Percentiles rank a stretch among this genome's conserved stretches.
These are phyloP conservation scores for Nothomitra cinnamomea DNA, from an alignment of 2,329 filamentous ascomycete genomes.

Conservation along the genomic window DNA sequence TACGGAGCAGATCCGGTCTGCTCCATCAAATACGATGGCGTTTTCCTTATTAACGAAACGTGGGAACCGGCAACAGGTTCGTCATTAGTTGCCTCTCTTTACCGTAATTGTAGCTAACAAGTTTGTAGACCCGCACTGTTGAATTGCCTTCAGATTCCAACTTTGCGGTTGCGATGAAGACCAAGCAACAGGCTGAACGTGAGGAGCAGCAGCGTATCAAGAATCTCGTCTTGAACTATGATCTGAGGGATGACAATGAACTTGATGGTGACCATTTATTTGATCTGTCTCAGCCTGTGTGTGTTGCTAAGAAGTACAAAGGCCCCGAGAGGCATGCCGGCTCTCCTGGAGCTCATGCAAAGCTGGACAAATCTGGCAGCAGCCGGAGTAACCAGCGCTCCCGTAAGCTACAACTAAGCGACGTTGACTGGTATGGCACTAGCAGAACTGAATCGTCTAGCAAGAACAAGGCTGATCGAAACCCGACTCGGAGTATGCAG, in stretches of 20 bases:
- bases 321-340: conserved; percentile 23
- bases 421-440: conserved; percentile 79
- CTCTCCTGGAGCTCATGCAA: conserved; percentile 26
- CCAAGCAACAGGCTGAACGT: conserved; percentile 81
- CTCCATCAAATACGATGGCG: conserved; percentile 56
- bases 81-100: conserved; percentile 13
- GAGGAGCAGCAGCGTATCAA: conserved; percentile 98
- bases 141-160: conserved; percentile 56
- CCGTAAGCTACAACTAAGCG: conserved; percentile 82
- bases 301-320: conserved; percentile 19
- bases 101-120: not conserved
- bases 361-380: conserved; percentile 37
- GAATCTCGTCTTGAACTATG: conserved; percentile 89
- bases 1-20: conserved; percentile 18
- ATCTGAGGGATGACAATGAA: conserved; percentile 68
- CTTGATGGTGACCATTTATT: conserved; percentile 54
- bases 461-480: not conserved
- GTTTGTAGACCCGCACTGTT: conserved; percentile 52
- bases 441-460: not conserved
- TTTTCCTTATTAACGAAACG: conserved; percentile 93
- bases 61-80: conserved; percentile 83
- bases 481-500: not conserved
- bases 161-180: conserved; percentile 92
- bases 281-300: conserved; percentile 30
- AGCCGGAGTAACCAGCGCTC: conserved; percentile 65